Percentiles rank a stretch among this genome's conserved stretches.
These are phyloP conservation scores for Asterophora lycoperdoides DNA, from an alignment of 768 basidiomycete species.

Conservation along the genomic window DNA sequence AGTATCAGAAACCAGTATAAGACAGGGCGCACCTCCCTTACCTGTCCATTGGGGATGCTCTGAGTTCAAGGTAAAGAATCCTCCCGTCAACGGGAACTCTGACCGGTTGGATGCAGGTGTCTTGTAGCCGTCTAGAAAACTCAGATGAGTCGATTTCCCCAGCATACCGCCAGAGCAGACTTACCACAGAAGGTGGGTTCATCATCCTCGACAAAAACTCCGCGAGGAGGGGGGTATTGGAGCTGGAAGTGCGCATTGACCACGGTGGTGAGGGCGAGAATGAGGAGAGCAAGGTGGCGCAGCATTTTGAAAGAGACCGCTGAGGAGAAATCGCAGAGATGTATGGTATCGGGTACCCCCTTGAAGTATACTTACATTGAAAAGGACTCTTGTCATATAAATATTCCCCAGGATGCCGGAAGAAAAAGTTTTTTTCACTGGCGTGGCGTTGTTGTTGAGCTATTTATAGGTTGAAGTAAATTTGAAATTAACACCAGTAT, in stretches of 20 bases:
- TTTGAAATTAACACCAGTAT: too few relatives aligned
- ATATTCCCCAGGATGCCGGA: not conserved
- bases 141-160: not conserved
- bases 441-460: not conserved
- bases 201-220: constrained; percentile 54
- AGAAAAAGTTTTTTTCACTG: constrained; percentile 25
- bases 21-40: constrained; percentile 26
- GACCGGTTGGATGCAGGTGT: constrained; percentile 51
- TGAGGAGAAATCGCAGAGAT: not conserved
- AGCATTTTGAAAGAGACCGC: constrained; percentile 9
- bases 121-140: constrained; percentile 56
- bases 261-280: constrained; percentile 37
- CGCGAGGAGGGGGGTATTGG: constrained; percentile 70
- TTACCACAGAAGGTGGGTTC: constrained; percentile 68
- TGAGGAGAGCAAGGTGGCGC: constrained; percentile 21
- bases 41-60: constrained; percentile 62
- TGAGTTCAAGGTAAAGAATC: constrained; percentile 58
- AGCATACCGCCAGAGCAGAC: constrained; percentile 13
- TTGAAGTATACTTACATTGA: too few relatives aligned
- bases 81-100: constrained; percentile 62
- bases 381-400: too few relatives aligned
- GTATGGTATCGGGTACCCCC: too few relatives aligned
- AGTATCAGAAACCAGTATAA: constrained; percentile 1
- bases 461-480: constrained; percentile 8
- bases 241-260: constrained; percentile 78